phyloP scores from a whole-genome alignment of 495 filamentous ascomycete species.

The Hyaloscypha bicolor region DNA sequence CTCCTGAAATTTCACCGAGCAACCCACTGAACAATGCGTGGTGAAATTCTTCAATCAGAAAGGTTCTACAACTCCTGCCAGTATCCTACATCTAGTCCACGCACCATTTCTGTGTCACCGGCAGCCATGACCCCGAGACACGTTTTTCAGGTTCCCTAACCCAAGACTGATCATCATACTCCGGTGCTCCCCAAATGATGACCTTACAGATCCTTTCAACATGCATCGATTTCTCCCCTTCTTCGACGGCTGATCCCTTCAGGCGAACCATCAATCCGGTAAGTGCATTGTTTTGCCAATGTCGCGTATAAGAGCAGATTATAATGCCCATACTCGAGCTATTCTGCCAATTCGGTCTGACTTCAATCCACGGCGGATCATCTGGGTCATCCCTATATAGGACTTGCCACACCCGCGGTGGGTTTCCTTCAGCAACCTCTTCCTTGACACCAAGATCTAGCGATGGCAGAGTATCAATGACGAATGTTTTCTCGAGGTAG shows the following conservation, averaged over 20 bases:
- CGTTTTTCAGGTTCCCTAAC: neutral
- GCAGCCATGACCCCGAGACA: neutral
- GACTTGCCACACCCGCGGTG: neutral
- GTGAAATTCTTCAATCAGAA: too few species aligned
- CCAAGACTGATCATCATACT: neutral
- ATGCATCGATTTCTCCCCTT: neutral
- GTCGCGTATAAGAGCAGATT: neutral
- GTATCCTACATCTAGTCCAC: neutral
- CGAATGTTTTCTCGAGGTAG: neutral
- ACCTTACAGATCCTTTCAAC: slow-evolving; percentile 1
- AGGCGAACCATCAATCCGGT: neutral
- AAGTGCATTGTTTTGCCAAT: neutral
- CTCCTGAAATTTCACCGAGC: too few species aligned
- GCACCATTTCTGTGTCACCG: neutral
- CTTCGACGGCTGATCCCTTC: neutral
- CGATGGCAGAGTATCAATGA: neutral
- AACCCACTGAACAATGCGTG: too few species aligned
- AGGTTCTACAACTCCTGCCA: neutral
- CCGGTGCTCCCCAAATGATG: neutral
- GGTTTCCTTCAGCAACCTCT: neutral
- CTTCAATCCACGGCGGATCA: neutral
- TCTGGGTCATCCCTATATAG: neutral
- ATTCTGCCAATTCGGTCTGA: neutral
- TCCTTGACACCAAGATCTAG: neutral
- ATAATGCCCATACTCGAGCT: neutral